Base-by-base conservation (phyloP, 768 basidiomycete genomes). In the Lactarius pseudohatsudake region DNA sequence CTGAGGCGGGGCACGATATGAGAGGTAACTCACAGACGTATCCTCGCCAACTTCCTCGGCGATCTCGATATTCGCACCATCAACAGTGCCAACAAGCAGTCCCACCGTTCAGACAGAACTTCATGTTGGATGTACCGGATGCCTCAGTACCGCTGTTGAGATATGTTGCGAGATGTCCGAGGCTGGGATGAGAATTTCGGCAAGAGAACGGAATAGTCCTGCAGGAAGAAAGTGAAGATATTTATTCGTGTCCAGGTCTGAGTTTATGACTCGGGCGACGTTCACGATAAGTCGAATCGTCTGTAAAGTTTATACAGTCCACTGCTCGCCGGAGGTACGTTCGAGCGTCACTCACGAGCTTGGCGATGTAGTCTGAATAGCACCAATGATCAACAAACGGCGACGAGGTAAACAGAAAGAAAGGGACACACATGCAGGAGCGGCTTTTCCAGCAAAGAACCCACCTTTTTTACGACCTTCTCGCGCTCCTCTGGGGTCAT, bases 401-500 rank as follows among this genome's bases (percentile, higher is more conserved):
- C 10, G 30, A 59, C 22, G 13, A 60, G 34, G 20, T 22, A 47
- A 26, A 62, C 5, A 55, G 5, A 22, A 54, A 11, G 5, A 26
- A 54, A 16, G 32, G 22, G 8, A 79, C 88, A 74, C 74, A 90
- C 89, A 94, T 65, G 88, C 96, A 45, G 96, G 96, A 0, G 96
- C 96, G 61, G 96, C 95, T 76, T 98, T 98, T 69, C 97, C 96
- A 38, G 94, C 96, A 70, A 99, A 98, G 82, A 99, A 91, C n/a
- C 90, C 22, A 94, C 94, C 61, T 87, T 85, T n/a, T 87, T 90
- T 71, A 85, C 87, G 70, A 90, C 84, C 75, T 91, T 91, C 81
- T 90, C 90, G 73, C 91, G 85, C 75, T 97, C 87, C 34, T 77
- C 88, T 0, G 91, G 84, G 2, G 82, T 81, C 87, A 96, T 86